Evolutionary conservation across 345 rosid genomes (phyloP), one percentile per base, ranked within the genome.

Genomic region (Corchorus capsularis): DNA sequence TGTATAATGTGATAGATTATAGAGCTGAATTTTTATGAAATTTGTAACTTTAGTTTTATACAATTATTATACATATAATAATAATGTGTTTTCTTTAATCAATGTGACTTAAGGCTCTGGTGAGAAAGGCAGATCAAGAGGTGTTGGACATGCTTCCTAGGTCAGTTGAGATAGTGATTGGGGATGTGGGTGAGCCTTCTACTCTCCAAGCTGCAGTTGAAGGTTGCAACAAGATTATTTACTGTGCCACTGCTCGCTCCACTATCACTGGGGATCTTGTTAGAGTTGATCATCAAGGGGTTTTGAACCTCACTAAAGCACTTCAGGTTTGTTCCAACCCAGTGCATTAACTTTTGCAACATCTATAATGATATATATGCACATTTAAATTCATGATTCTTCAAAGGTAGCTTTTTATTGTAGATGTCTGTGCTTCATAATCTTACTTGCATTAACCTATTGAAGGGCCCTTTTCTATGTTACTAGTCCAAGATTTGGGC

Each of bases 181-280:
- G 97, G 52, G 98, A 95, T 83, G 97, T 93, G 49, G 98, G 99
- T 8, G 98, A 95, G 47, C 91, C 91, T 3, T 83, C 88, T 22
- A 84, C 92, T 65, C 89, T 93, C 56, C 85, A 73, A 77, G 79
- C 84, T 53, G 97, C 99, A 2, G 88, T 95, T 0, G 92, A 92
- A 64, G 90, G 97, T 79, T 95, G 98, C 88, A 93, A 81, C 76
- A 95, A 95, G 82, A 85, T 95, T 79, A 93, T 95, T 47, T 93
- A 89, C 63, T 95, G 99, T 68, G 99, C 99, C 78, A 90, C 99
- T 37, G 98, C 99, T 77, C 97, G 96, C 53, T 93, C 98, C 66
- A 45, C 93, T 70, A 89, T 93, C 72, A 93, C 99, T 16, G 98
- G 86, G 3, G 96, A 95, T 80, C 98, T 95, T 75, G 78, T 75